Percentiles rank a stretch among this genome's conserved stretches.
phyloP scores from a whole-genome alignment of 176 grass and related monocot species.

The Paspalum vaginatum region DNA sequence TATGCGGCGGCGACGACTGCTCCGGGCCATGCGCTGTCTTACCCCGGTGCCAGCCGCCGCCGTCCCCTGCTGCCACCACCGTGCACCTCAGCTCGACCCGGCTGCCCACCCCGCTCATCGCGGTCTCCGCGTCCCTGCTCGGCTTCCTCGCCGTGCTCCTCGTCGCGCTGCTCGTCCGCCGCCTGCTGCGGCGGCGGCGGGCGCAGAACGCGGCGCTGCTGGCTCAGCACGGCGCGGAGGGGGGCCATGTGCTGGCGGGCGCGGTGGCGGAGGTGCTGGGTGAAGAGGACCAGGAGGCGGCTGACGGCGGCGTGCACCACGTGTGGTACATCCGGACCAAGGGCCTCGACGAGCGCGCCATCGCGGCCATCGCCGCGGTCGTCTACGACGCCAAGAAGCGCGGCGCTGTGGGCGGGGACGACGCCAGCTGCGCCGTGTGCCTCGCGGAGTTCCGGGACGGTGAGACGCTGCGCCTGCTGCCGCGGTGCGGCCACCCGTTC shows the following conservation, averaged over 20 bases:
- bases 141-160: conserved; percentile 38
- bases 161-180: conserved; percentile 41
- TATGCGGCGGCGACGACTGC: conserved; percentile 4
- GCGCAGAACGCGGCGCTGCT: conserved; percentile 8
- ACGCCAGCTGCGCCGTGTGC: conserved; percentile 68
- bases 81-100: conserved; percentile 44
- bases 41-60: background rate
- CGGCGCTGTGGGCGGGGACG: background rate
- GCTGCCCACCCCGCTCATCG: conserved; percentile 48
- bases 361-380: conserved; percentile 65
- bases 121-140: conserved; percentile 51
- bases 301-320: conserved; percentile 51
- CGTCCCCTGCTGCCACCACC: conserved; percentile 15
- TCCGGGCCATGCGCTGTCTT: background rate
- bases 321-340: conserved; percentile 87
- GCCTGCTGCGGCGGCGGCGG: background rate
- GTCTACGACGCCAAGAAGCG: conserved; percentile 63
- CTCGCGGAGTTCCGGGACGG: conserved; percentile 79
- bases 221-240: background rate
- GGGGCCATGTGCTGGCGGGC: background rate
- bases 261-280: background rate
- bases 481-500: conserved; percentile 79
- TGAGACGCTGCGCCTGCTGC: conserved; percentile 80
- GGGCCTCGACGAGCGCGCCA: conserved; percentile 82
- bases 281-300: background rate